A percentile compares a stretch with the other conserved stretches of the same genome.
Conservation (phyloP, 73 alveolate genomes). For the Tetrahymena malaccensis region DNA sequence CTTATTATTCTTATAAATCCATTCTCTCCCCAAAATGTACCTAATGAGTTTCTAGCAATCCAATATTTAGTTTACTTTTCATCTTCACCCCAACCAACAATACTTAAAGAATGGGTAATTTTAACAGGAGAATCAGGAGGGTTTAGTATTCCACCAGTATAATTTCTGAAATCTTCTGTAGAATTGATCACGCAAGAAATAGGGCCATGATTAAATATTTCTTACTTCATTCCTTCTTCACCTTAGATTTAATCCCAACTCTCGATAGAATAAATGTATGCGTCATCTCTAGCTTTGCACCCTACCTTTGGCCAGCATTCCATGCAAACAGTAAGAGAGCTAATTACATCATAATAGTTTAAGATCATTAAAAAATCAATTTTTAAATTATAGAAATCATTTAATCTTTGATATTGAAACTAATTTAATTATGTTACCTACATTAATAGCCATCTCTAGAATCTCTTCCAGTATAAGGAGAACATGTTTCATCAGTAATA, state of each 20-base stretch:
- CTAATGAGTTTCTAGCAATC: slow-evolving; percentile 91
- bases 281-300: slow-evolving; percentile 24
- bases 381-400: no score
- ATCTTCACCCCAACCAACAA: slow-evolving; percentile 90
- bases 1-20: slow-evolving; percentile 75
- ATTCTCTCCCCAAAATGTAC: slow-evolving; percentile 86
- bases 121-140: neutral
- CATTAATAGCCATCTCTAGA: slow-evolving; percentile 39
- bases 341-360: neutral
- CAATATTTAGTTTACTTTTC: slow-evolving; percentile 70
- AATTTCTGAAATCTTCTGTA: slow-evolving; percentile 27
- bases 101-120: slow-evolving; percentile 66
- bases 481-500: slow-evolving; percentile 76
- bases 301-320: slow-evolving; percentile 15
- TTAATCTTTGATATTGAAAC: no score
- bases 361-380: neutral
- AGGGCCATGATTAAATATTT: slow-evolving; percentile 85
- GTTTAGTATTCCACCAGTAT: slow-evolving; percentile 50
- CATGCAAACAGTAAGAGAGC: slow-evolving; percentile 38
- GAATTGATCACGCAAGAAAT: slow-evolving; percentile 74
- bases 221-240: slow-evolving; percentile 80
- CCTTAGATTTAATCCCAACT: slow-evolving; percentile 56
- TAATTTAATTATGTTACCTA: neutral
- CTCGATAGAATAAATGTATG: slow-evolving; percentile 43
- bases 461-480: slow-evolving; percentile 49